Percentiles rank a stretch among this genome's conserved stretches.
phyloP scores from a whole-genome alignment of 139 green algal genomes.

The Coccomyxa sp. region DNA sequence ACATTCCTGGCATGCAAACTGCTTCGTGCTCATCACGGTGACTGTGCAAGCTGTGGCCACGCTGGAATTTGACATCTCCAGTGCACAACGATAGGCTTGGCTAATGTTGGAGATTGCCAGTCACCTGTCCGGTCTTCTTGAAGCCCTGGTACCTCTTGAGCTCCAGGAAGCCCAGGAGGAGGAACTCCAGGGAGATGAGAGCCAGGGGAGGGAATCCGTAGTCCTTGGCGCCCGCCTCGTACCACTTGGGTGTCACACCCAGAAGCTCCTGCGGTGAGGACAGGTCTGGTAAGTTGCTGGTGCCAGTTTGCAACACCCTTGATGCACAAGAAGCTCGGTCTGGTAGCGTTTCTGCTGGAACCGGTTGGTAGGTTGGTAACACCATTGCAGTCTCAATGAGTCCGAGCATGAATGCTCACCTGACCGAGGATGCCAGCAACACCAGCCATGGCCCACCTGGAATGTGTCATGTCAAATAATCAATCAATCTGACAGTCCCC shows the following conservation, averaged over 20 bases:
- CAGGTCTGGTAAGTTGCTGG: neutral
- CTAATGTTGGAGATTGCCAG: neutral
- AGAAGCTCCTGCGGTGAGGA: slow-evolving; percentile 34
- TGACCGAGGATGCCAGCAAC: slow-evolving; percentile 75
- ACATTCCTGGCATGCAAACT: neutral
- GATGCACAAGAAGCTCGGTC: too few relatives aligned
- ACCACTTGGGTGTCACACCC: slow-evolving; percentile 26
- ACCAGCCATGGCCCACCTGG: slow-evolving; percentile 84
- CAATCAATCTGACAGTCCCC: too few relatives aligned
- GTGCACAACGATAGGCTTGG: neutral
- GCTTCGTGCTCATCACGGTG: neutral
- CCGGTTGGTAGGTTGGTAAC: neutral
- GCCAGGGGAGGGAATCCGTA: slow-evolving; percentile 39
- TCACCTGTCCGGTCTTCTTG: slow-evolving; percentile 56
- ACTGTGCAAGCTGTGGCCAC: too few relatives aligned
- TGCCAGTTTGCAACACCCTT: neutral
- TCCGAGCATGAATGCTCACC: neutral
- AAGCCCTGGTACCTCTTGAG: slow-evolving; percentile 82
- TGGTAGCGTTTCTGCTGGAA: neutral
- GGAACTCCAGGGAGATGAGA: slow-evolving; percentile 69
- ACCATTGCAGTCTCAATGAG: neutral
- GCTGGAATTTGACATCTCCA: too few relatives aligned
- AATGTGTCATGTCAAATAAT: too few relatives aligned
- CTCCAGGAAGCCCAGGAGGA: slow-evolving; percentile 80
- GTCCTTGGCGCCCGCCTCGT: slow-evolving; percentile 27